Conservation (phyloP, 2,329 filamentous ascomycete genomes). For the Trichoderma sp. region DNA sequence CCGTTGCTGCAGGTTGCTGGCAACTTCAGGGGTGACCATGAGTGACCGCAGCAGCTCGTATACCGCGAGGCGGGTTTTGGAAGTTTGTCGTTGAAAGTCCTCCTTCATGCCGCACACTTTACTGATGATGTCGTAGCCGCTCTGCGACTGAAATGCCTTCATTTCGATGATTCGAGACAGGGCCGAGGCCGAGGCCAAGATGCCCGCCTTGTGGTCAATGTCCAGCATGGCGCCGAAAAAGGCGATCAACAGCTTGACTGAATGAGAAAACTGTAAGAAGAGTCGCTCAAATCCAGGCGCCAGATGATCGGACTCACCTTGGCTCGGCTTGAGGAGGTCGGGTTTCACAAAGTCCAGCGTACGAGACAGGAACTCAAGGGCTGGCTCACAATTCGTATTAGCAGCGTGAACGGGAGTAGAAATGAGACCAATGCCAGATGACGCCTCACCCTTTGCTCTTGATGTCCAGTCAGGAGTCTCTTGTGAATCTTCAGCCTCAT, state of each 20-base stretch:
- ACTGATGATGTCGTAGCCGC: slow-evolving; percentile 52
- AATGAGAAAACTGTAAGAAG: not conserved
- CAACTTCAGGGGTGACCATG: slow-evolving; percentile 47
- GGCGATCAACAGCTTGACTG: slow-evolving; percentile 51
- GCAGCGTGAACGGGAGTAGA: not conserved
- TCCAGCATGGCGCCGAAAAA: slow-evolving; percentile 64
- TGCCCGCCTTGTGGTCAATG: slow-evolving; percentile 61
- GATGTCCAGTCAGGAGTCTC: slow-evolving; percentile 55
- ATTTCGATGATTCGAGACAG: slow-evolving; percentile 53
- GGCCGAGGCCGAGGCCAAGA: slow-evolving; percentile 56
- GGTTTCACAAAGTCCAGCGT: slow-evolving; percentile 54
- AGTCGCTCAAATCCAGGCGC: not conserved
- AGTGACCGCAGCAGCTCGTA: slow-evolving; percentile 53
- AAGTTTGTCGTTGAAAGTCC: slow-evolving; percentile 58
- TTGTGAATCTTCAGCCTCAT: slow-evolving; percentile 46
- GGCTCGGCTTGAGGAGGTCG: slow-evolving; percentile 52
- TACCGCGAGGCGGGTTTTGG: slow-evolving; percentile 55
- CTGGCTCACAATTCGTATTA: slow-evolving; percentile 38
- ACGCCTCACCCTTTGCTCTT: slow-evolving; percentile 51
- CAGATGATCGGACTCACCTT: slow-evolving; percentile 42
- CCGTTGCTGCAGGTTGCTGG: slow-evolving; percentile 48
- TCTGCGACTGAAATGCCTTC: slow-evolving; percentile 54
- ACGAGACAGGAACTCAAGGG: slow-evolving; percentile 58
- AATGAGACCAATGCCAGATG: too few species aligned
- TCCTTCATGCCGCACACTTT: slow-evolving; percentile 55